A percentile compares a stretch with the other conserved stretches of the same genome.
phyloP scores from a whole-genome alignment of 2,329 filamentous ascomycete genomes.

The Colletotrichum liaoningense region DNA sequence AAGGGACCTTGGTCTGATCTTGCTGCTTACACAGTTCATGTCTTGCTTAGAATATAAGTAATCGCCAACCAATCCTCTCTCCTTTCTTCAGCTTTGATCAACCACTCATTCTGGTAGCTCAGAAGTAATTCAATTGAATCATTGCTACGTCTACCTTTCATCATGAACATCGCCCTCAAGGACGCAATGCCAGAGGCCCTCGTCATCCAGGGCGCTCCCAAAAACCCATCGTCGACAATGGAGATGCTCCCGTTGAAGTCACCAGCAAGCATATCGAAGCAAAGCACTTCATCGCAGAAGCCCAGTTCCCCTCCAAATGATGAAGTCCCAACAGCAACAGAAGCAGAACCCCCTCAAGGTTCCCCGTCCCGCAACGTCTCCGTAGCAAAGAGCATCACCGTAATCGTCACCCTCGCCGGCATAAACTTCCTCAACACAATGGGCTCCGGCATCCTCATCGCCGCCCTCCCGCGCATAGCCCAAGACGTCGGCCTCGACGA shows the following conservation, averaged over 20 bases:
- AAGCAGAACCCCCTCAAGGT: not conserved
- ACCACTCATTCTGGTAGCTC: too few species aligned
- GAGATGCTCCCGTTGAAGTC: slow-evolving; percentile 8
- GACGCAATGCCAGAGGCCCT: slow-evolving; percentile 5
- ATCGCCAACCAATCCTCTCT: not conserved
- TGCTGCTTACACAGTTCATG: not conserved
- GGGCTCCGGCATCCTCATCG: slow-evolving; percentile 51
- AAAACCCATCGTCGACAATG: not conserved
- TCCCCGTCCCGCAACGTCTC: slow-evolving; percentile 37
- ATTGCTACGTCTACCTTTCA: not conserved
- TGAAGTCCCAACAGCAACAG: not conserved
- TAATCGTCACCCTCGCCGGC: slow-evolving; percentile 47
- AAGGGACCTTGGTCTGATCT: too few species aligned
- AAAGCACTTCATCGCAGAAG: not conserved
- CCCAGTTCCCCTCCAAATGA: not conserved
- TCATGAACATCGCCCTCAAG: not conserved
- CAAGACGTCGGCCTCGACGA: slow-evolving; percentile 45
- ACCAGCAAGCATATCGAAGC: not conserved
- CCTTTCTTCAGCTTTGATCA: not conserved
- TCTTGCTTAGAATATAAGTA: not conserved
- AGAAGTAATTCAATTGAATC: too few species aligned
- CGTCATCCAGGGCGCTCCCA: not conserved
- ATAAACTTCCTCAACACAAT: slow-evolving; percentile 50
- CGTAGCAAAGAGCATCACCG: slow-evolving; percentile 40
- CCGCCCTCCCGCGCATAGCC: slow-evolving; percentile 51